Conservation (phyloP, 1,284 basidiomycete species). For the Ceratobasidium papillatum region DNA sequence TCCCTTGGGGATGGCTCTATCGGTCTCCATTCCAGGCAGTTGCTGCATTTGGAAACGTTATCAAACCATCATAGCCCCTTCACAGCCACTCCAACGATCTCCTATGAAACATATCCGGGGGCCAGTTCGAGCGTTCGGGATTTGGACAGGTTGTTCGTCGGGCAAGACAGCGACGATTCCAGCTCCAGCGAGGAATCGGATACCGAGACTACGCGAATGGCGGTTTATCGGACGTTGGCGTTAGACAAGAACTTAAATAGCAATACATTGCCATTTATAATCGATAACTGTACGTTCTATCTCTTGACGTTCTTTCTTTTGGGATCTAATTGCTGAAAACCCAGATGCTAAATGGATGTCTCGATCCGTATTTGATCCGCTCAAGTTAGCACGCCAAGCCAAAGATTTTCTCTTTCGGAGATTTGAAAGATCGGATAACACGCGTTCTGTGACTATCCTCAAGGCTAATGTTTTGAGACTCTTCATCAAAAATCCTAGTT, state of each 20-base stretch:
- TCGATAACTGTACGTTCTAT: conserved; percentile 13
- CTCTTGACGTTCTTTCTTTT: not conserved
- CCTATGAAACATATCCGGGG: too few species aligned
- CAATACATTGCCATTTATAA: conserved; percentile 16
- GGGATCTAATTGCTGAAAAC: not conserved
- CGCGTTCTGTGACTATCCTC: not conserved
- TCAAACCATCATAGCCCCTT: too few species aligned
- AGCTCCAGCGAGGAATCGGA: conserved; percentile 35
- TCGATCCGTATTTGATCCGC: conserved; percentile 14
- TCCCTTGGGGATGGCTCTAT: not conserved
- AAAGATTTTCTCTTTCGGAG: conserved; percentile 6
- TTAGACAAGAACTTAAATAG: conserved; percentile 2
- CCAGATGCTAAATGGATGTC: conserved; percentile 8
- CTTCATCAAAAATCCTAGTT: not conserved
- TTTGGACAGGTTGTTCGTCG: not conserved
- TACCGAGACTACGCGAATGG: not conserved
- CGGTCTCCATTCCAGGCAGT: not conserved
- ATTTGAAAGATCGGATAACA: not conserved
- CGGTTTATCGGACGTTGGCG: not conserved
- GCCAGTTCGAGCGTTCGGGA: not conserved
- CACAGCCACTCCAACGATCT: too few species aligned
- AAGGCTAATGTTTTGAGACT: not conserved
- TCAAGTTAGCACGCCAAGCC: conserved; percentile 4
- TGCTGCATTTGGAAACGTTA: not conserved
- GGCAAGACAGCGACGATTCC: conserved; percentile 13